Base-by-base conservation (phyloP, 176 grass and related monocot genomes). In the Urochloa ruziziensis region DNA sequence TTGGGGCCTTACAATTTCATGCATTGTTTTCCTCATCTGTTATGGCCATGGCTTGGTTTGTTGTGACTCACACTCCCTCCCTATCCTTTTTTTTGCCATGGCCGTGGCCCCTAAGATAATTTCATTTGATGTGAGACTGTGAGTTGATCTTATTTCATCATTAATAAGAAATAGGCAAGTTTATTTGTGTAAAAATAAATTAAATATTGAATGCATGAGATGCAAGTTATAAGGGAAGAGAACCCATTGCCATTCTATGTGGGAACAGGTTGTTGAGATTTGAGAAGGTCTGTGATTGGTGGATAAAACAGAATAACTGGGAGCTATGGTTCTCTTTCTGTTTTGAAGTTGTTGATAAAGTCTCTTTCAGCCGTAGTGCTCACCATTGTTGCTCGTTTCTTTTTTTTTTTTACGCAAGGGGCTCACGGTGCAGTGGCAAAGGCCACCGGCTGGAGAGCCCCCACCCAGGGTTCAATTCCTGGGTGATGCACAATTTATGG, bases 341-440 rank as follows among this genome's bases (percentile, higher is more conserved):
- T 73, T 80, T 81, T 62, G 8, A 47, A 27, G 51, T 35, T 27
- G 30, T 56, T 6, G 30, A 40, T 78, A 77, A 75, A 80, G 54
- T 39, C 36, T 66, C 18, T 75, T 53, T 52, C 16, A 36, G 6
- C 36, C 29, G 17, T 19, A 68, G 52, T 83, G 15, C 52, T 14
- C 59, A 73, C 12, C 9, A 72, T 29, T 65, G 19, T 43, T 70
- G 56, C 25, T 42, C 47, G 16, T 30, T n/a, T n/a, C n/a, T n/a
- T n/a, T n/a, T n/a, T n/a, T n/a, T n/a, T n/a, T n/a, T n/a, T n/a
- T n/a, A n/a, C n/a, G n/a, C n/a, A n/a, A n/a, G n/a, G n/a, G n/a
- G n/a, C n/a, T n/a, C n/a, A n/a, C n/a, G n/a, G n/a, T n/a, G n/a
- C n/a, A n/a, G n/a, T n/a, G n/a, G n/a, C n/a, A n/a, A n/a, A n/a